These are phyloP conservation scores for Cyberlindnera nakhonratchasimensis DNA, from an alignment of 805 yeast genomes.

Conservation along the genomic window DNA sequence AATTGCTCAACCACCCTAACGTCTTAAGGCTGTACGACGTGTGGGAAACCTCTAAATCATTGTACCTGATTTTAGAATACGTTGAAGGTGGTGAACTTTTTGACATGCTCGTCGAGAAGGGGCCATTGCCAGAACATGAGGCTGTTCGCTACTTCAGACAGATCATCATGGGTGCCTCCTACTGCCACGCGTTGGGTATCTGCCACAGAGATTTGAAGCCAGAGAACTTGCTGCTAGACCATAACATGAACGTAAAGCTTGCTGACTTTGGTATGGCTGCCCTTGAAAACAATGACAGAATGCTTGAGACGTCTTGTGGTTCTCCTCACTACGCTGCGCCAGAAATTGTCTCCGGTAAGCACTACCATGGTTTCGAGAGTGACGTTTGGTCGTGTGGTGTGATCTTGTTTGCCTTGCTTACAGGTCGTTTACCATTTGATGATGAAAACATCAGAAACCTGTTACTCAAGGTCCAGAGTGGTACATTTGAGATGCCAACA, in stretches of 20 bases:
- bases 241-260: slow-evolving; percentile 63
- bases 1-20: slow-evolving; percentile 87
- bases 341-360: slow-evolving; percentile 74
- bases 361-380: slow-evolving; percentile 79
- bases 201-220: slow-evolving; percentile 83
- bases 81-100: slow-evolving; percentile 89
- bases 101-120: slow-evolving; percentile 64
- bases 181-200: slow-evolving; percentile 77
- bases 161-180: slow-evolving; percentile 72
- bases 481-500: slow-evolving; percentile 68
- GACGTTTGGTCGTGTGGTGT: slow-evolving; percentile 92
- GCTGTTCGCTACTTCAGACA: slow-evolving; percentile 77
- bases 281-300: slow-evolving; percentile 63
- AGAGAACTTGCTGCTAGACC: slow-evolving; percentile 69
- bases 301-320: slow-evolving; percentile 80
- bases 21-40: slow-evolving; percentile 93
- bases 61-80: slow-evolving; percentile 74
- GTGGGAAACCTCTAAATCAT: slow-evolving; percentile 94
- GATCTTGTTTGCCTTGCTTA: slow-evolving; percentile 69
- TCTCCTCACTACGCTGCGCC: slow-evolving; percentile 90
- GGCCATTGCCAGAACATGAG: slow-evolving; percentile 66
- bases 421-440: slow-evolving; percentile 82
- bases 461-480: slow-evolving; percentile 71
- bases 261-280: slow-evolving; percentile 94
- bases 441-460: slow-evolving; percentile 74